Conservation (phyloP, 495 filamentous ascomycete genomes). For the Neurospora sp. region DNA sequence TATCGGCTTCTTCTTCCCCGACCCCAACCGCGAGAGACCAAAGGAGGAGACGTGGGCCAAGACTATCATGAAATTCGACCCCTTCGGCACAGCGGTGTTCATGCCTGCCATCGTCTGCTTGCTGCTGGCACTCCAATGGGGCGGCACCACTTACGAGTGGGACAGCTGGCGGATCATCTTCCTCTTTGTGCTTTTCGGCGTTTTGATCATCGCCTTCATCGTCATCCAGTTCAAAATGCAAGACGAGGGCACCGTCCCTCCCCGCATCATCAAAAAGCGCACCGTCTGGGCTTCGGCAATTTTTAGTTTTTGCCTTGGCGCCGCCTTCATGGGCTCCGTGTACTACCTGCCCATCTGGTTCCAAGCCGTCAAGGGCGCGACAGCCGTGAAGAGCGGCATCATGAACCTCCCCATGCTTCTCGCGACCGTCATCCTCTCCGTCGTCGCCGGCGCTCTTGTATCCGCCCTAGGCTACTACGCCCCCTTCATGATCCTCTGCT, state of each 20-base stretch:
- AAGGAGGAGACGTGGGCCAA: conserved; percentile 31
- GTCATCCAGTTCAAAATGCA: conserved; percentile 49
- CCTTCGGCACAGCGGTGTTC: conserved; percentile 55
- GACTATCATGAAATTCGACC: conserved; percentile 53
- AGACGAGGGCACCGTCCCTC: conserved; percentile 64
- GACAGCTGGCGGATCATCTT: conserved; percentile 54
- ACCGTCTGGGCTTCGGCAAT: conserved; percentile 47
- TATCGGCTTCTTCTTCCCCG: conserved; percentile 50
- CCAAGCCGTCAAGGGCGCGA: conserved; percentile 66
- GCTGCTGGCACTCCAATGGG: conserved; percentile 79
- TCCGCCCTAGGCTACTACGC: conserved; percentile 64
- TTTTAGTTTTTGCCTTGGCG: conserved; percentile 48
- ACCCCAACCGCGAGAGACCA: conserved; percentile 24
- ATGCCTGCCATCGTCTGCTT: conserved; percentile 63
- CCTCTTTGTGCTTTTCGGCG: conserved; percentile 58
- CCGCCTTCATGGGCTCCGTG: conserved; percentile 56
- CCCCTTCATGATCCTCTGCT: conserved; percentile 56
- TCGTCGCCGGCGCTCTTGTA: conserved; percentile 52
- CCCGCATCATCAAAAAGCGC: conserved; percentile 59
- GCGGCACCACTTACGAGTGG: conserved; percentile 64
- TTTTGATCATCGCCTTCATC: conserved; percentile 56
- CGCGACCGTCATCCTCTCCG: conserved; percentile 46
- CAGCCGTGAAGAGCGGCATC: conserved; percentile 63
- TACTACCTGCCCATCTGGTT: conserved; percentile 85
- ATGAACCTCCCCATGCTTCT: conserved; percentile 68